phyloP scores from a whole-genome alignment of 306 rosid species.

The Macrotyloma uniflorum region DNA sequence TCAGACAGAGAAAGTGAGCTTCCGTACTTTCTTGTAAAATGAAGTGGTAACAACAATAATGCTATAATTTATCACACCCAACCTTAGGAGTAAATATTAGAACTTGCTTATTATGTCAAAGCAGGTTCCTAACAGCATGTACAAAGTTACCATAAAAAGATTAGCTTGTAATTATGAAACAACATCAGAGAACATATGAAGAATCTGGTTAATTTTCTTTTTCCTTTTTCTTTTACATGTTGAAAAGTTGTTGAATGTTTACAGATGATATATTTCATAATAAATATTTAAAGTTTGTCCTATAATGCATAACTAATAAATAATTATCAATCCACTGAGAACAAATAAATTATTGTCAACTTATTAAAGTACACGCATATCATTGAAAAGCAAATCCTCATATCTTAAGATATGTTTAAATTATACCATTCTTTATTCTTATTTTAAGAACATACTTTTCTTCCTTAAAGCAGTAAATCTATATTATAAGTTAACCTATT shows the following conservation, averaged over 20 bases:
- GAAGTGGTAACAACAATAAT: not conserved
- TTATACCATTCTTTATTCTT: not conserved
- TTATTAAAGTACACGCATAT: not conserved
- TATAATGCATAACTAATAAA: not conserved
- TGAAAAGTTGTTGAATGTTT: not conserved
- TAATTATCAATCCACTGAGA: not conserved
- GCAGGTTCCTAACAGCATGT: not conserved
- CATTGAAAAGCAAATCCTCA: not conserved
- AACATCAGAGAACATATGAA: not conserved
- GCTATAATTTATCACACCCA: not conserved
- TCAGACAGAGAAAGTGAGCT: not conserved
- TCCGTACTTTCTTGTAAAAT: not conserved
- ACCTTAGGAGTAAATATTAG: not conserved
- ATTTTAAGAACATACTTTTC: not conserved
- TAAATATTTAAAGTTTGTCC: not conserved
- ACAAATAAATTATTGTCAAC: not conserved
- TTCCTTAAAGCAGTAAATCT: not conserved
- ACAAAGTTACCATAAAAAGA: not conserved
- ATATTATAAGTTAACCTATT: not conserved
- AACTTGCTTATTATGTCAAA: slow-evolving; percentile 1
- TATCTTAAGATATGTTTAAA: not conserved
- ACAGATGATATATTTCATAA: not conserved
- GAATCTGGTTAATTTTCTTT: slow-evolving; percentile 34
- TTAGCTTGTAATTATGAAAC: slow-evolving; percentile 12
- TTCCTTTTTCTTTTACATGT: not conserved